Evolutionary conservation across 192 early-diverging fungal genomes (phyloP), one percentile per base, ranked within the genome.

Genomic region (Rhizophlyctis rosea): DNA sequence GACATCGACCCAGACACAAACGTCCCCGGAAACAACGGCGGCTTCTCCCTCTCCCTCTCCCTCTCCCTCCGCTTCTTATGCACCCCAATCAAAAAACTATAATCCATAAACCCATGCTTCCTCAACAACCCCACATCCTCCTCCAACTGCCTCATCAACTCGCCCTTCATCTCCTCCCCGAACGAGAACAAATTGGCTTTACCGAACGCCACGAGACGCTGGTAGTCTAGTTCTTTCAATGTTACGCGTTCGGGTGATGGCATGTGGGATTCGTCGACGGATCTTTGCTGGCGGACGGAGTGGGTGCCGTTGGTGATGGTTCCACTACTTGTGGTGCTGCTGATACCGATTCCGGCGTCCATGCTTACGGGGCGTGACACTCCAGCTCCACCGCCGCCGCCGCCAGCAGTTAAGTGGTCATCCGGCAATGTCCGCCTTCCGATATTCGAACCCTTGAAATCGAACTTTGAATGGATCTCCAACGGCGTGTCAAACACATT

Each of bases 201-300:
- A 21, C 65, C 64, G 18, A 35, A 31, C 9, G 27, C 44, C 25
- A 73, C 14, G 30, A 77, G 50, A 52, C 58, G 47, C 49, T 77
- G 67, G 39, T 62, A 77, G 50, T 77, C 75, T 11, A 73, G 36
- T 59, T 77, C 75, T 48, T 77, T 77, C n/a, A 77, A 57, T 18
- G 71, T 70, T 39, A 67, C 44, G 2, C 64, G 57, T 7, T 44
- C 18, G 39, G 39, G 39, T 7, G 39, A 44, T 16, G n/a, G n/a
- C n/a, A n/a, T n/a, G n/a, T n/a, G n/a, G n/a, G n/a, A 31, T 14
- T 48, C 23, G 47, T n/a, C 1, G 47, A 48, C 47, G 23, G 23
- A 14, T n/a, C 30, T 18, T 1, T 47, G 47, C 30, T 47, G 53
- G n/a, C n/a, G 18, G 13, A 57, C n/a, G n/a, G 16, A 18, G 18